A percentile compares a stretch with the other conserved stretches of the same genome.
Evolutionary conservation across 768 basidiomycete genomes (phyloP).

Genomic region (Mycena floridula): DNA sequence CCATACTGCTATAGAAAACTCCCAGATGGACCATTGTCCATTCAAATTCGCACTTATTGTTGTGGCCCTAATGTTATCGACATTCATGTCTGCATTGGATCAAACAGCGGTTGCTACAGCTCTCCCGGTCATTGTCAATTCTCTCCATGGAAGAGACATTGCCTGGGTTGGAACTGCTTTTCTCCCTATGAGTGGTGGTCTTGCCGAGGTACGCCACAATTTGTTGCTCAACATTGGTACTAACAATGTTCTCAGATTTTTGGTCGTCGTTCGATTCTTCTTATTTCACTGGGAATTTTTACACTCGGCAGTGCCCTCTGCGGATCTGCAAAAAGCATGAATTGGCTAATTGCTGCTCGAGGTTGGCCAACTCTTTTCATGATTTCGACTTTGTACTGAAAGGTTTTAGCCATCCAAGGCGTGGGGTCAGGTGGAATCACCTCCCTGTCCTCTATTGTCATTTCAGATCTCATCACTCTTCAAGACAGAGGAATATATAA

Average conservation of each 20-base stretch:
- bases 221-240: too few species aligned
- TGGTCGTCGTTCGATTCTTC: slow-evolving; percentile 21
- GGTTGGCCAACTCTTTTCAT: too few species aligned
- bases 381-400: not conserved
- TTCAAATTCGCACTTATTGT: not conserved
- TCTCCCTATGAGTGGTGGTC: slow-evolving; percentile 21
- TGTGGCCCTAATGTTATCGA: not conserved
- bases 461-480: not conserved
- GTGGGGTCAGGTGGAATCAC: not conserved
- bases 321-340: slow-evolving; percentile 24
- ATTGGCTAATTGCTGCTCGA: too few species aligned
- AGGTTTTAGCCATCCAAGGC: not conserved
- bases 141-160: slow-evolving; percentile 18
- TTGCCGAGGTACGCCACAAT: too few species aligned
- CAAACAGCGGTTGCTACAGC: slow-evolving; percentile 1
- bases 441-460: not conserved
- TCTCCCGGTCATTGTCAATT: slow-evolving; percentile 19
- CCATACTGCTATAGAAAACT: too few species aligned
- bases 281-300: slow-evolving; percentile 16
- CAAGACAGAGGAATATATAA: slow-evolving; percentile 23
- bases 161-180: slow-evolving; percentile 28
- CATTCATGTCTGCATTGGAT: not conserved
- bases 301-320: slow-evolving; percentile 25
- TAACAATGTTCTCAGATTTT: slow-evolving; percentile 24
- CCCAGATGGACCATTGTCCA: too few species aligned